Evolutionary conservation across 2,329 filamentous ascomycete species (phyloP), one percentile per base, ranked within the genome.

Genomic region (Rachicladosporium sp.): DNA sequence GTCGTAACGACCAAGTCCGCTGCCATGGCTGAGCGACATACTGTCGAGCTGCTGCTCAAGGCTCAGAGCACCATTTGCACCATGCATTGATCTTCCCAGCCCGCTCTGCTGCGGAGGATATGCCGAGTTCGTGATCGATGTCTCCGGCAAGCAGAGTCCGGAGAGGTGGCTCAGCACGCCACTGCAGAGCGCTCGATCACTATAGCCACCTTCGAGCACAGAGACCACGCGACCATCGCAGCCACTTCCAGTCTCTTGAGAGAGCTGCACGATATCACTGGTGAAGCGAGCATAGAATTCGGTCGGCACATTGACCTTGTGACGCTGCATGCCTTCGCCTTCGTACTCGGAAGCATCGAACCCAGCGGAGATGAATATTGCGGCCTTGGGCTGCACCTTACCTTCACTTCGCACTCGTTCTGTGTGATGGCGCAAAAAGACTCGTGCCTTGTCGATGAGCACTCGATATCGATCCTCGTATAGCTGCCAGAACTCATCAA

Each of bases 321-420:
- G 91, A 35, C 91, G 75, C 61, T 98, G 91, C 91, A 98, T 98
- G 3, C 85, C 86, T 3, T 74, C 69, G 11, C 82, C 79, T 59
- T 98, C 91, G 78, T 84, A 93, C 57, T 98, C 87, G 55, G 88
- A 95, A 3, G 91, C 91, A 62, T 98, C 91, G 49, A 98, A 98
- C 0, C 91, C 93, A 2, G 91, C 88, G 34, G 89, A 96, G 36
- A 98, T 66, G 63, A 98, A 98, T 34, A 98, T 87, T 29, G 85
- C 89, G 2, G 83, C 84, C 53, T 81, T 89, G 3, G 87, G 82
- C 15, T 66, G 66, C 29, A 78, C 71, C 37, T 69, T 71, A 7
- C 71, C 63, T 1, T 71, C 65, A 11, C 68, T 64, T 7, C 66
- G 69, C 23, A 91, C 63, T 23, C 75, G 74, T 33, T 78, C 69